Conservation (phyloP, 805 yeast genomes). For the Spathaspora hagerdaliae region DNA sequence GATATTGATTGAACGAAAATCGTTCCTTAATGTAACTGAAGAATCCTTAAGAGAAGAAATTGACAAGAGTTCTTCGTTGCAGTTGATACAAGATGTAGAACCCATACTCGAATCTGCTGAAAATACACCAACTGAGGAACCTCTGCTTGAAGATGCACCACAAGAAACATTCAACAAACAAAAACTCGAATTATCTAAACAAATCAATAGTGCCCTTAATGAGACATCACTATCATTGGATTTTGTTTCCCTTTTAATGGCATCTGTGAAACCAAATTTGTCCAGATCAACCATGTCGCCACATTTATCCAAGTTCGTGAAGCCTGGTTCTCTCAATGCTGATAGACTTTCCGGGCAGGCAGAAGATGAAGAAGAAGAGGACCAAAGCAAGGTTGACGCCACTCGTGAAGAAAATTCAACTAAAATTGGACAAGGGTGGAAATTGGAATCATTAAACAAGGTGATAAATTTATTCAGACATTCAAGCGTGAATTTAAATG, state of each 20-base stretch:
- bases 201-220: slow-evolving; percentile 68
- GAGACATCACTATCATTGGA: slow-evolving; percentile 88
- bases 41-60: slow-evolving; percentile 47
- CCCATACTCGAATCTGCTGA: slow-evolving; percentile 6
- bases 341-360: slow-evolving; percentile 31
- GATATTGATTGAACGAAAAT: slow-evolving; percentile 55
- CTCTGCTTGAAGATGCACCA: slow-evolving; percentile 12
- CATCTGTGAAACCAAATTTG: slow-evolving; percentile 79
- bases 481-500: slow-evolving; percentile 48
- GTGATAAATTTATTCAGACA: slow-evolving; percentile 48
- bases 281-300: slow-evolving; percentile 88
- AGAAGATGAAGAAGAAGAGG: slow-evolving; percentile 14
- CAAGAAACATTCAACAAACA: slow-evolving; percentile 43
- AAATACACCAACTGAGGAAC: slow-evolving; percentile 6
- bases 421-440: slow-evolving; percentile 75
- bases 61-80: slow-evolving; percentile 9
- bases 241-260: slow-evolving; percentile 76
- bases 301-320: slow-evolving; percentile 66
- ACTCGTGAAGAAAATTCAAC: slow-evolving; percentile 23
- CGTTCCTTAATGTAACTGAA: slow-evolving; percentile 59
- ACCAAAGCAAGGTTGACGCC: slow-evolving; percentile 12
- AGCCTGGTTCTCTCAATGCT: slow-evolving; percentile 67
- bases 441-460: slow-evolving; percentile 60
- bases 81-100: slow-evolving; percentile 1
- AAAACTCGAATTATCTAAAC: slow-evolving; percentile 49